These are phyloP conservation scores for Coemansia javaensis DNA, from an alignment of 192 early-diverging fungal species.

Conservation along the genomic window DNA sequence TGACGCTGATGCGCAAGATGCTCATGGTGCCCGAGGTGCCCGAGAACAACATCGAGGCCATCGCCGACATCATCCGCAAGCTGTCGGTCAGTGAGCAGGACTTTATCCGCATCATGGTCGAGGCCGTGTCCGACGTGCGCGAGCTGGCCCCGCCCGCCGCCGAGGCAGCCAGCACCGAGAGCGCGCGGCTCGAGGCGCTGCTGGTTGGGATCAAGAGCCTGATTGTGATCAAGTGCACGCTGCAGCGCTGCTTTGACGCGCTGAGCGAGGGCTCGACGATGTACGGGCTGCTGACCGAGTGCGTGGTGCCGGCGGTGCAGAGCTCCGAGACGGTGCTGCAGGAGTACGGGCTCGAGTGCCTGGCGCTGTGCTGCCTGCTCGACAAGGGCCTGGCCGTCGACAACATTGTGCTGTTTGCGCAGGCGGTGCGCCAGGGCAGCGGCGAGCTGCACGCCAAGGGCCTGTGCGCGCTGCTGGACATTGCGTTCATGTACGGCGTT, in stretches of 20 bases:
- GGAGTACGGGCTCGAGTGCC: slow-evolving; percentile 76
- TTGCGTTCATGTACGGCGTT: slow-evolving; percentile 50
- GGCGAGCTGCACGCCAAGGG: slow-evolving; percentile 61
- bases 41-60: slow-evolving; percentile 68
- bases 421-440: slow-evolving; percentile 50
- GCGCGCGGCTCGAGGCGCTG: slow-evolving; percentile 45
- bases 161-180: slow-evolving; percentile 30
- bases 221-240: slow-evolving; percentile 63
- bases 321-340: slow-evolving; percentile 61
- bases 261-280: slow-evolving; percentile 67
- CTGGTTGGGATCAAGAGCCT: slow-evolving; percentile 60
- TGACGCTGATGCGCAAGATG: slow-evolving; percentile 73
- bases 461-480: slow-evolving; percentile 59
- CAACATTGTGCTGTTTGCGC: slow-evolving; percentile 69
- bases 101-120: slow-evolving; percentile 79
- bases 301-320: slow-evolving; percentile 69
- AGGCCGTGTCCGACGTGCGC: slow-evolving; percentile 77
- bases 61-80: slow-evolving; percentile 72
- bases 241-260: slow-evolving; percentile 64
- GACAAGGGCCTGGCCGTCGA: slow-evolving; percentile 70
- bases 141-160: slow-evolving; percentile 37
- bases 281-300: slow-evolving; percentile 67
- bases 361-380: slow-evolving; percentile 71
- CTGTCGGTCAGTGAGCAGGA: slow-evolving; percentile 78
- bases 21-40: slow-evolving; percentile 69